phyloP scores from a whole-genome alignment of 495 filamentous ascomycete species.

The Delitschia confertaspora region DNA sequence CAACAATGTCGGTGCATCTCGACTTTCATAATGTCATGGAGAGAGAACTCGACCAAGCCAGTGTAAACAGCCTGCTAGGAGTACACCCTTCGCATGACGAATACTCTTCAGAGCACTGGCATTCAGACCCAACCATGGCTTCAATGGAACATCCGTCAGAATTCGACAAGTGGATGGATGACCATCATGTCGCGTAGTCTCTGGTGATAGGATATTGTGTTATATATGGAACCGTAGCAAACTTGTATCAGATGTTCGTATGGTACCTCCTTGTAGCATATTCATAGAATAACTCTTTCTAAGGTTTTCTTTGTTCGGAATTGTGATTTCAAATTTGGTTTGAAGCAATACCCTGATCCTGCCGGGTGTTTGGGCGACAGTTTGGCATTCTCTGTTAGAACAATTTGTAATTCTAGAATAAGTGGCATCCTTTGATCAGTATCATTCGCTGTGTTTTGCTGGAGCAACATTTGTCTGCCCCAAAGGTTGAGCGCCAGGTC shows the following conservation, averaged over 20 bases:
- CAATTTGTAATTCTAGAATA: not conserved
- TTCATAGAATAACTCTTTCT: too few relatives aligned
- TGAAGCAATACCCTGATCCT: too few relatives aligned
- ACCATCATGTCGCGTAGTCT: conserved; percentile 8
- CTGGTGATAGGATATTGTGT: not conserved
- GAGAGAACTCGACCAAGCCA: conserved; percentile 20
- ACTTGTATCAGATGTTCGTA: not conserved
- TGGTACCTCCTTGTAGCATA: too few relatives aligned
- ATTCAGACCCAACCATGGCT: conserved; percentile 19
- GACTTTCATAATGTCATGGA: conserved; percentile 25
- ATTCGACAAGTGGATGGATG: conserved; percentile 34
- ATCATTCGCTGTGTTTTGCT: too few relatives aligned
- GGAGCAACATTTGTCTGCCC: too few relatives aligned
- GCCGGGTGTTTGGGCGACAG: conserved; percentile 7
- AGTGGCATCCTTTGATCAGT: too few relatives aligned
- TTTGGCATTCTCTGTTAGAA: conserved; percentile 10
- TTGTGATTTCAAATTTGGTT: conserved; percentile 1
- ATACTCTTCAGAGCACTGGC: conserved; percentile 25
- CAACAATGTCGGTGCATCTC: conserved; percentile 8
- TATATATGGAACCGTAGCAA: not conserved
- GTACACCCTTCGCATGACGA: conserved; percentile 13
- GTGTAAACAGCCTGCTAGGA: conserved; percentile 21
- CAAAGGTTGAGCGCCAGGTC: too few relatives aligned
- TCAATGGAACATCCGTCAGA: conserved; percentile 29
- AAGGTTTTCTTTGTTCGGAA: too few relatives aligned